These are phyloP conservation scores for Intubia oerlemansii DNA, from an alignment of 2,329 filamentous ascomycete genomes.

Conservation along the genomic window DNA sequence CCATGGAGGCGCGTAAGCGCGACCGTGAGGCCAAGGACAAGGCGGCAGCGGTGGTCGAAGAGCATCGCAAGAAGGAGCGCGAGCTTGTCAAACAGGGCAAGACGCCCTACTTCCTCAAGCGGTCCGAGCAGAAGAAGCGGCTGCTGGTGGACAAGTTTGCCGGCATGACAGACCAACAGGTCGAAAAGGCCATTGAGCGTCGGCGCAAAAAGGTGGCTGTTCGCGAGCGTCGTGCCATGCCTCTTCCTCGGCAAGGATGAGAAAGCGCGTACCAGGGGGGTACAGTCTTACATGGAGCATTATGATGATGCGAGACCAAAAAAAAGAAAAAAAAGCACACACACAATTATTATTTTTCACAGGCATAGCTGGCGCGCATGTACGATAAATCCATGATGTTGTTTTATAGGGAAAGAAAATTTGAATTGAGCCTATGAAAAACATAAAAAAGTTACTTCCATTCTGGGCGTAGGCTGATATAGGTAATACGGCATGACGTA, in stretches of 20 bases:
- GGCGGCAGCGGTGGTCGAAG: constrained; percentile 44
- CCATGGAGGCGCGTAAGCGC: constrained; percentile 60
- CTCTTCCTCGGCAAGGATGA: constrained; percentile 10
- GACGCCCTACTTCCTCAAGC: constrained; percentile 84
- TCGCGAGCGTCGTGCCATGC: constrained; percentile 67
- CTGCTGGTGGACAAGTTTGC: constrained; percentile 60
- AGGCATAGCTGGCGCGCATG: too few species aligned
- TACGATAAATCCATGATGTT: too few species aligned
- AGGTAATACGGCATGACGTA: too few species aligned
- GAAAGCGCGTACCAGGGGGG: too few species aligned
- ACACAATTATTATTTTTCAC: too few species aligned
- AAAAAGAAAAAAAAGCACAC: too few species aligned
- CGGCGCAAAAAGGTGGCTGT: constrained; percentile 73
- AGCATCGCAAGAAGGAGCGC: constrained; percentile 68
- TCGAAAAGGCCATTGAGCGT: constrained; percentile 68
- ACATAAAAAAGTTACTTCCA: too few species aligned
- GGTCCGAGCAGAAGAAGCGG: constrained; percentile 74
- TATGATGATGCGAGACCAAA: too few species aligned
- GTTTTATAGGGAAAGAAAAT: too few species aligned
- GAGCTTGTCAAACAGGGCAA: constrained; percentile 73
- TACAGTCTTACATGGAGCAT: too few species aligned
- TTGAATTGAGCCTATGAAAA: too few species aligned
- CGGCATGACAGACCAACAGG: constrained; percentile 65
- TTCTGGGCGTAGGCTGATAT: too few species aligned
- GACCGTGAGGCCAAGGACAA: constrained; percentile 48